A percentile compares a stretch with the other conserved stretches of the same genome.
Evolutionary conservation across 164 flowering plant species (phyloP).

Genomic region (Magnolia changhungtana): DNA sequence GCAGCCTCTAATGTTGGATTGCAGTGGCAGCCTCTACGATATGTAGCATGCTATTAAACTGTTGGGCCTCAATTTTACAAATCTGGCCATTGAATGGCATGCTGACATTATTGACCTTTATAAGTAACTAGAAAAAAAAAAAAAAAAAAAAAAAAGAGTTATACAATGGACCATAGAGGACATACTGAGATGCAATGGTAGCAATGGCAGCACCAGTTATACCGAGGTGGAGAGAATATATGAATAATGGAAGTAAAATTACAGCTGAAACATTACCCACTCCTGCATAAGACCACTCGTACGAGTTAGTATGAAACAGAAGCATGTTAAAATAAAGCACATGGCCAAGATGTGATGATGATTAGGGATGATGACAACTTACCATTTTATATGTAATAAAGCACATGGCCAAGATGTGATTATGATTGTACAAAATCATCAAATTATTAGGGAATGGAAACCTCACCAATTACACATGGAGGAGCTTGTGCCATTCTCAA

Average conservation of each 20-base stretch:
- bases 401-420: neutral
- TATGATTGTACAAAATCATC: neutral
- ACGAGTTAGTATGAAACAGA: slow-evolving; percentile 8
- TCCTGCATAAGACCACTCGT: slow-evolving; percentile 38
- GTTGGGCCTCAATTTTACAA: neutral
- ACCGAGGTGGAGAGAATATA: slow-evolving; percentile 58
- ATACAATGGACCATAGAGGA: slow-evolving; percentile 10
- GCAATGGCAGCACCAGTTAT: slow-evolving; percentile 88
- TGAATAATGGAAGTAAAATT: slow-evolving; percentile 69
- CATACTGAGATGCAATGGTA: slow-evolving; percentile 88
- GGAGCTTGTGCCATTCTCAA: neutral
- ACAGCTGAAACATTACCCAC: slow-evolving; percentile 69
- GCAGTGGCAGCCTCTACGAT: too few species aligned
- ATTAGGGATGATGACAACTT: neutral
- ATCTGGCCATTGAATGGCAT: neutral
- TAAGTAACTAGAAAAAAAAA: neutral
- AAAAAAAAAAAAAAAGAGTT: neutral
- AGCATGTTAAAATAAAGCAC: neutral
- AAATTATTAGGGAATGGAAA: neutral
- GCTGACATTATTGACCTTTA: neutral
- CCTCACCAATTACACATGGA: neutral
- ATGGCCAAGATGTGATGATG: neutral
- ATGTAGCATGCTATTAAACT: too few species aligned
- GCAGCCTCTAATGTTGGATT: too few species aligned
- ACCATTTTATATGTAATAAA: neutral